Conservation (phyloP, 2,329 filamentous ascomycete genomes). For the Fusarium globosum region DNA sequence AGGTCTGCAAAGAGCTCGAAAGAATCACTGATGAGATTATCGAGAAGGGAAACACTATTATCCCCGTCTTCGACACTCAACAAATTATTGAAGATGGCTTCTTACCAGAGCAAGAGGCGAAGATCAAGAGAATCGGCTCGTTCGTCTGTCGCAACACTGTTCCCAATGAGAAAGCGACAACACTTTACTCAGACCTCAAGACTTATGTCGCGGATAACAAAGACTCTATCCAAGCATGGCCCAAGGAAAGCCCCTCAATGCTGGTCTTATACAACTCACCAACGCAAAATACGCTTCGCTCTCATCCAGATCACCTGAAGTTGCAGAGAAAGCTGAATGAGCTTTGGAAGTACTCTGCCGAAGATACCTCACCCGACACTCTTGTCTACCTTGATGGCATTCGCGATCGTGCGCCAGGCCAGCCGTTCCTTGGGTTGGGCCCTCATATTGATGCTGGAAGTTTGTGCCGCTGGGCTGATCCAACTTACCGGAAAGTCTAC, state of each 20-base stretch:
- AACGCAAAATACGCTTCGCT: background rate
- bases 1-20: background rate
- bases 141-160: background rate
- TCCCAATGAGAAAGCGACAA: background rate
- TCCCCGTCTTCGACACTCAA: background rate
- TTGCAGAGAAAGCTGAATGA: background rate
- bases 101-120: background rate
- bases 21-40: background rate
- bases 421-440: constrained; percentile 52
- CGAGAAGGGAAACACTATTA: background rate
- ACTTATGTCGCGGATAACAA: background rate
- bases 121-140: background rate
- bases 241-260: constrained; percentile 9
- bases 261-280: background rate
- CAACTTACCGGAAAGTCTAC: constrained; percentile 7
- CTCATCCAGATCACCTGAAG: background rate
- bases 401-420: constrained; percentile 26
- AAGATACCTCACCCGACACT: background rate
- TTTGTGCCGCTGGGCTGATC: constrained; percentile 54
- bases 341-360: background rate
- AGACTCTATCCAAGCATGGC: constrained; percentile 4
- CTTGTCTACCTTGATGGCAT: background rate
- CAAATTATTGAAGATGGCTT: background rate
- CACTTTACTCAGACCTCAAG: background rate
- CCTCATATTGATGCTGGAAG: constrained; percentile 58